These are phyloP conservation scores for Plasmodium sp. DNA, from an alignment of 169 alveolate genomes.

Conservation along the genomic window DNA sequence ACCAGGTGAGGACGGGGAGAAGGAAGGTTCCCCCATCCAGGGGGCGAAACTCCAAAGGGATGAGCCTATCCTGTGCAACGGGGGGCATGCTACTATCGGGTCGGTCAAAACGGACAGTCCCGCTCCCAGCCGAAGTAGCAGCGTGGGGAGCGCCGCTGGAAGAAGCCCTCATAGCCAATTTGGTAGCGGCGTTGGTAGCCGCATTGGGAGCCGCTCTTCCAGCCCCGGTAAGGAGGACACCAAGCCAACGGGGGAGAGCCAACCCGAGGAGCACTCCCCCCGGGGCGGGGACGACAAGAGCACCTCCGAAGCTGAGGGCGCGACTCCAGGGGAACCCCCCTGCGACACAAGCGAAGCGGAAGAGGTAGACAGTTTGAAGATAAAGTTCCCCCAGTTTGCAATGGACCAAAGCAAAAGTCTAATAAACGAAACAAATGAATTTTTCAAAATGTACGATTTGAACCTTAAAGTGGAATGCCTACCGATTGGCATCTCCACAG, in stretches of 20 bases:
- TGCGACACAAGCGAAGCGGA: neutral
- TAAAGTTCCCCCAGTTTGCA: constrained; percentile 68
- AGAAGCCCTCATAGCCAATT: neutral
- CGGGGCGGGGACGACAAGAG: neutral
- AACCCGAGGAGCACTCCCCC: neutral
- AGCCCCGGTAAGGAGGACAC: neutral
- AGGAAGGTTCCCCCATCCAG: neutral
- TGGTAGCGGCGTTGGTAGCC: neutral
- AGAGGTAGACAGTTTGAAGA: neutral
- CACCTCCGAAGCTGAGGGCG: neutral
- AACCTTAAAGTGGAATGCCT: constrained; percentile 44
- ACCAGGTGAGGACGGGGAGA: neutral
- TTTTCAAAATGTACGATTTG: constrained; percentile 56
- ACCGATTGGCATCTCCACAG: constrained; percentile 27
- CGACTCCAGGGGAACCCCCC: neutral
- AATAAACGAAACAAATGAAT: constrained; percentile 65
- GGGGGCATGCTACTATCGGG: neutral
- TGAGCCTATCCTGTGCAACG: neutral
- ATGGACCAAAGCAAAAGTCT: constrained; percentile 49
- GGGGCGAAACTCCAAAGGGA: neutral
- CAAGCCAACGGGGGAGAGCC: neutral
- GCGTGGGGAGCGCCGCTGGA: neutral
- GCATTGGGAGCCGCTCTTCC: neutral
- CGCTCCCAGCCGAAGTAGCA: neutral
- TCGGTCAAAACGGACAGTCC: neutral